Percentiles rank a stretch among this genome's conserved stretches.
Conservation (phyloP, 805 yeast species). For the Saccharomyces eubayanus region DNA sequence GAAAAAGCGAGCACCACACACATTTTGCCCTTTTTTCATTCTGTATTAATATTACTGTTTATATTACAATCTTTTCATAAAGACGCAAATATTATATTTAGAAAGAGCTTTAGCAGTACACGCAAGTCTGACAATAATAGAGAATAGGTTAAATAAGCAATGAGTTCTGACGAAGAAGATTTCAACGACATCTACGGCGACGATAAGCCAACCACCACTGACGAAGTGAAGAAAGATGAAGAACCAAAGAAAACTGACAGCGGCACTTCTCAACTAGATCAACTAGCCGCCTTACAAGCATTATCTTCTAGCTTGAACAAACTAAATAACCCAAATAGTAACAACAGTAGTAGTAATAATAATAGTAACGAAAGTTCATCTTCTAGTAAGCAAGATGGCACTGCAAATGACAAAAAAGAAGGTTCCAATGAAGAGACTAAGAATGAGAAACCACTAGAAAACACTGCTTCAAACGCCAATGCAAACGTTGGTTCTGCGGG, state of each 20-base stretch:
- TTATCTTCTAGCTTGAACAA: conserved; percentile 28
- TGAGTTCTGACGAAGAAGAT: conserved; percentile 87
- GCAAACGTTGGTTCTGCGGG: conserved; percentile 6
- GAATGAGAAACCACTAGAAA: not conserved
- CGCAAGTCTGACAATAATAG: not conserved
- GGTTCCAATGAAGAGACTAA: conserved; percentile 4
- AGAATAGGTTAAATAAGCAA: conserved; percentile 18
- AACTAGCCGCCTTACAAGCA: conserved; percentile 30
- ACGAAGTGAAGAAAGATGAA: conserved; percentile 1
- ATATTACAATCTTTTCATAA: not conserved
- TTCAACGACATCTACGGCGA: conserved; percentile 80
- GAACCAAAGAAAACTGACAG: conserved; percentile 1
- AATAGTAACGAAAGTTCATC: conserved; percentile 5
- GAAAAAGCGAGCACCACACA: not conserved
- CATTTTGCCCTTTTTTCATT: not conserved
- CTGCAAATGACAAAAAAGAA: conserved; percentile 8
- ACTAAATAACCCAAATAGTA: conserved; percentile 15
- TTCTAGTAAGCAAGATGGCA: conserved; percentile 7
- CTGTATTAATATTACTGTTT: not conserved
- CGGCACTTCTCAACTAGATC: conserved; percentile 18
- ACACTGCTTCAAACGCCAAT: conserved; percentile 1
- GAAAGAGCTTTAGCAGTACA: not conserved
- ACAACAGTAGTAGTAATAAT: conserved; percentile 8
- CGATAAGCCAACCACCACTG: conserved; percentile 14
- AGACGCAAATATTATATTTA: not conserved